A percentile compares a stretch with the other conserved stretches of the same genome.
These are phyloP conservation scores for Kwoniella shandongensis DNA, from an alignment of 768 basidiomycete genomes.

Conservation along the genomic window DNA sequence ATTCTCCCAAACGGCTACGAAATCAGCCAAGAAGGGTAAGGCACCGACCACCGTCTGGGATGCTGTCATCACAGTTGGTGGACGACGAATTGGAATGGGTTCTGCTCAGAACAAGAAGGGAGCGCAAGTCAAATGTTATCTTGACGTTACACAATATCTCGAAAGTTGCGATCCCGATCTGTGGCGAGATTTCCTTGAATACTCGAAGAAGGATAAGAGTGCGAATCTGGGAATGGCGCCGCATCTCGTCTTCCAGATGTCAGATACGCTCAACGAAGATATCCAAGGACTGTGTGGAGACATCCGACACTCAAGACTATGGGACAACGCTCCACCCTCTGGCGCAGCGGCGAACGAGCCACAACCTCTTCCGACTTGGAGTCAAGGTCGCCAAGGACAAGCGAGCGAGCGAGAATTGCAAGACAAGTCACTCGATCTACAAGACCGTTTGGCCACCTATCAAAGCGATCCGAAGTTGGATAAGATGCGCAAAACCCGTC, in stretches of 20 bases:
- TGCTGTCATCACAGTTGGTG: slow-evolving; percentile 58
- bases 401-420: slow-evolving; percentile 41
- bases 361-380: slow-evolving; percentile 25
- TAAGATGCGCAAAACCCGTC: slow-evolving; percentile 67
- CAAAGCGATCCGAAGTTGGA: slow-evolving; percentile 63
- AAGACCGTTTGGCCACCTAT: slow-evolving; percentile 62
- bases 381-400: slow-evolving; percentile 5
- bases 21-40: slow-evolving; percentile 26
- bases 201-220: slow-evolving; percentile 61
- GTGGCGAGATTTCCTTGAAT: slow-evolving; percentile 69
- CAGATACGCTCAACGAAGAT: slow-evolving; percentile 65
- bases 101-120: slow-evolving; percentile 67
- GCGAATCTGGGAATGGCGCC: slow-evolving; percentile 67
- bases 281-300: slow-evolving; percentile 70
- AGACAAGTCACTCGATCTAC: slow-evolving; percentile 64
- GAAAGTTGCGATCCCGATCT: slow-evolving; percentile 77
- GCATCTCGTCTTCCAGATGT: slow-evolving; percentile 66
- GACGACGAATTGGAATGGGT: slow-evolving; percentile 79
- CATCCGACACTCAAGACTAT: slow-evolving; percentile 65
- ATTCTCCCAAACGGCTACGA: slow-evolving; percentile 54
- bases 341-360: slow-evolving; percentile 13
- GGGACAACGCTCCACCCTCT: slow-evolving; percentile 57
- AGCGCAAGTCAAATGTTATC: slow-evolving; percentile 70
- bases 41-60: slow-evolving; percentile 26
- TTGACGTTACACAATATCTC: slow-evolving; percentile 84